Evolutionary conservation across 768 basidiomycete species (phyloP).

Genomic region (Mycena crocata): DNA sequence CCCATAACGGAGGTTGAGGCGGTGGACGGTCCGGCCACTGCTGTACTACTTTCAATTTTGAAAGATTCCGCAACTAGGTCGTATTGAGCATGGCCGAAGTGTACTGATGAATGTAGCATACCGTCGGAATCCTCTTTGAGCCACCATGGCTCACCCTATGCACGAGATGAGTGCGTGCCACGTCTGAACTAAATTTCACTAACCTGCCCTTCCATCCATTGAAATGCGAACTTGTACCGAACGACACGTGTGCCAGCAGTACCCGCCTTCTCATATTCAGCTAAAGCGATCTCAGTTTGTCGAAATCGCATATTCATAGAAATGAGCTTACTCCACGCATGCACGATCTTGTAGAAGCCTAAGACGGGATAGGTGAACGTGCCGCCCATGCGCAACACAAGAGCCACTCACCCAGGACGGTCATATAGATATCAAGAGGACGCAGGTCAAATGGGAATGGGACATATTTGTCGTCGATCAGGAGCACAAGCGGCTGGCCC

Average conservation of each 20-base stretch:
- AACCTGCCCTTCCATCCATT: conserved; percentile 83
- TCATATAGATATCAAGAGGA: conserved; percentile 60
- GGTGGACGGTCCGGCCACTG: too few species aligned
- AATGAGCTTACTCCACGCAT: conserved; percentile 68
- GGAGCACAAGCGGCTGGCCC: conserved; percentile 71
- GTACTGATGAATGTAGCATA: not conserved
- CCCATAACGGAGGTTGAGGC: too few species aligned
- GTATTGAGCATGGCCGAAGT: too few species aligned
- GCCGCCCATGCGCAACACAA: not conserved
- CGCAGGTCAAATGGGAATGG: conserved; percentile 79
- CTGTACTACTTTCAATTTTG: too few species aligned
- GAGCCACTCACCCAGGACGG: conserved; percentile 48
- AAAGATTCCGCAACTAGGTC: too few species aligned
- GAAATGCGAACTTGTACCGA: conserved; percentile 86
- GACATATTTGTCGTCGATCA: conserved; percentile 80
- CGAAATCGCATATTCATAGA: not conserved
- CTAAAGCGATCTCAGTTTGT: conserved; percentile 45
- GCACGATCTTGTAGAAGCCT: conserved; percentile 78
- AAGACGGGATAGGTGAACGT: conserved; percentile 41
- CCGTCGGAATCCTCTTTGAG: conserved; percentile 5
- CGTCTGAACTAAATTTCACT: not conserved
- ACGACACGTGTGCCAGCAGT: conserved; percentile 66
- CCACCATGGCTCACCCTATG: conserved; percentile 64
- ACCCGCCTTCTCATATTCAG: conserved; percentile 67
- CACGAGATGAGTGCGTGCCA: not conserved